A percentile compares a stretch with the other conserved stretches of the same genome.
Conservation (phyloP, 331 rosid species). For the Pyracantha coccinea region DNA sequence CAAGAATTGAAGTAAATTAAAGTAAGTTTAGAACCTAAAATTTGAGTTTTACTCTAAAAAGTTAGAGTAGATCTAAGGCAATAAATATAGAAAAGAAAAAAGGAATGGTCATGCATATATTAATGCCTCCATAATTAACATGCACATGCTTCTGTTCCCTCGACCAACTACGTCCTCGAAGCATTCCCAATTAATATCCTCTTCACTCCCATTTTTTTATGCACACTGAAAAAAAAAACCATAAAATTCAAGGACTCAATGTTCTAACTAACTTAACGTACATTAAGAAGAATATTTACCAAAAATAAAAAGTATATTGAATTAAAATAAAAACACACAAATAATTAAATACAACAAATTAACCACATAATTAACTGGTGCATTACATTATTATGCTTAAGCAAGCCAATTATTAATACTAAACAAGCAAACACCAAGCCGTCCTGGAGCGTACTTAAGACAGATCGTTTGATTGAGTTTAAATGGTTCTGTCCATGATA, state of each 20-base stretch:
- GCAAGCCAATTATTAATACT: conserved; percentile 22
- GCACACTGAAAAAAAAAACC: conserved; percentile 1
- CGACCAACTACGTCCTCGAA: conserved; percentile 14
- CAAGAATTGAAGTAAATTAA: too few relatives aligned
- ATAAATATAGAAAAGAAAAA: not conserved
- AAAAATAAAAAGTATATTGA: too few relatives aligned
- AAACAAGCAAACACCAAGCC: conserved; percentile 16
- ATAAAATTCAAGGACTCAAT: not conserved
- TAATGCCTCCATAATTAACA: conserved; percentile 18
- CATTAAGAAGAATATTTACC: too few relatives aligned
- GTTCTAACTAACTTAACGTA: too few relatives aligned
- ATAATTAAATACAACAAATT: conserved; percentile 14
- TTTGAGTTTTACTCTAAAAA: too few relatives aligned
- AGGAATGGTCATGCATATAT: conserved; percentile 21
- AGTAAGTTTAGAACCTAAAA: too few relatives aligned
- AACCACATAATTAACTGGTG: not conserved
- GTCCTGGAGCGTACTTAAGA: conserved; percentile 15
- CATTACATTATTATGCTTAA: conserved; percentile 20
- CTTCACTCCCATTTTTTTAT: not conserved
- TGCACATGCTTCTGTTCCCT: conserved; percentile 61
- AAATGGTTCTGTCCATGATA: conserved; percentile 20
- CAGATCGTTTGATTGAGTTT: conserved; percentile 12
- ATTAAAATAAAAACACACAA: not conserved
- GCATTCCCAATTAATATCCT: conserved; percentile 26
- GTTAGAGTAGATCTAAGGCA: not conserved